phyloP scores from a whole-genome alignment of 805 yeast species.

The Scheffersomyces ergatensis region DNA sequence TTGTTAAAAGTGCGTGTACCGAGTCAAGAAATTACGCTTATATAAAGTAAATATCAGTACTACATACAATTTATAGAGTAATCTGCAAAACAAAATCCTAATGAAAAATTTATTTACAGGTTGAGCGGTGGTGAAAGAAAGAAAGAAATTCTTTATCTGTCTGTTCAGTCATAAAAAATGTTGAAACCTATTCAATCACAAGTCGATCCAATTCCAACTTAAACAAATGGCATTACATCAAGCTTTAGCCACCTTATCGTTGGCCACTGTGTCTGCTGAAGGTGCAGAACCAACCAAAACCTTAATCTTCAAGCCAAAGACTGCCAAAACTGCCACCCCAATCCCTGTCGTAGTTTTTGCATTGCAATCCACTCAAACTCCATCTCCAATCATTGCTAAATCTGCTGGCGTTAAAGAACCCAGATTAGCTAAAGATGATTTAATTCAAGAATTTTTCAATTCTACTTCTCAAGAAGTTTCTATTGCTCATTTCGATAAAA shows the following conservation, averaged over 20 bases:
- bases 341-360: conserved; percentile 83
- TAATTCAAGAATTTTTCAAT: conserved; percentile 62
- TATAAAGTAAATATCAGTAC: too few relatives aligned
- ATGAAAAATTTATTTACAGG: too few relatives aligned
- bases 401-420: conserved; percentile 78
- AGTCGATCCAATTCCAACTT: too few relatives aligned
- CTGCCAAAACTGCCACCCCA: conserved; percentile 76
- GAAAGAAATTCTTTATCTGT: too few relatives aligned
- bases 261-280: conserved; percentile 52
- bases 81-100: too few relatives aligned
- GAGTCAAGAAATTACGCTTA: too few relatives aligned
- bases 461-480: conserved; percentile 61
- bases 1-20: too few relatives aligned
- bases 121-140: too few relatives aligned
- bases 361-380: conserved; percentile 65
- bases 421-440: conserved; percentile 80
- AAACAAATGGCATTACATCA: conserved; percentile 68
- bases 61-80: too few relatives aligned
- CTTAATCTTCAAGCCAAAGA: conserved; percentile 86
- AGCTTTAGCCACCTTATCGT: conserved; percentile 63
- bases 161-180: too few relatives aligned
- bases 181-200: not conserved
- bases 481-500: conserved; percentile 46
- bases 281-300: conserved; percentile 62
- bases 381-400: conserved; percentile 61